phyloP scores from a whole-genome alignment of 148 eudicot species.

The Cornus florida region DNA sequence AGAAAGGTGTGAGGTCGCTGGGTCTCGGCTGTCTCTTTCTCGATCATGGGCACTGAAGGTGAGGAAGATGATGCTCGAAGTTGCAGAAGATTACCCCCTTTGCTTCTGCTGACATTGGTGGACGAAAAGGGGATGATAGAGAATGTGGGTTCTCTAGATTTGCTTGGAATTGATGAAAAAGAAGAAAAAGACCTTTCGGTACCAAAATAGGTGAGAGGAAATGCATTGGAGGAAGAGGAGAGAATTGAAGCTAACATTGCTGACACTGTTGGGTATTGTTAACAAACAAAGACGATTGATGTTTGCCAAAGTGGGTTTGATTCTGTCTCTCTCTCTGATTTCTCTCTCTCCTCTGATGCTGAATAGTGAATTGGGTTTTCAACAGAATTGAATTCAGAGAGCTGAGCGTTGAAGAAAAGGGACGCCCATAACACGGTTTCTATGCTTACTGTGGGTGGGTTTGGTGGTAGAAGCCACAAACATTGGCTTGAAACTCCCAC shows the following conservation, averaged over 20 bases:
- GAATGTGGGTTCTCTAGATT: not conserved
- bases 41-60: slow-evolving; percentile 37
- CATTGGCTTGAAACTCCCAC: no score
- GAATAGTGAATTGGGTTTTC: no score
- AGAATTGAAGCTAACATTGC: slow-evolving; percentile 9
- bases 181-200: not conserved
- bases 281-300: no score
- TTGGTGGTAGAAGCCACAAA: no score
- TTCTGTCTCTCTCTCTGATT: no score
- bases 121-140: not conserved
- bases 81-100: not conserved
- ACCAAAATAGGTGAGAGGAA: not conserved
- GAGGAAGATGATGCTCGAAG: not conserved
- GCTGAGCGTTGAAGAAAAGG: no score
- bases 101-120: not conserved
- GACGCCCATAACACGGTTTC: no score
- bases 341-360: no score
- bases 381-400: no score
- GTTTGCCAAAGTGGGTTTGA: no score
- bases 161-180: not conserved
- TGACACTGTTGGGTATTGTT: not conserved
- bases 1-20: slow-evolving; percentile 74
- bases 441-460: no score
- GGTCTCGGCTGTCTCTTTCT: slow-evolving; percentile 67
- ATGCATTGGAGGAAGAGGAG: not conserved